A percentile compares a stretch with the other conserved stretches of the same genome.
Conservation (phyloP, 2,329 filamentous ascomycete species). For the Diplodia corticola region DNA sequence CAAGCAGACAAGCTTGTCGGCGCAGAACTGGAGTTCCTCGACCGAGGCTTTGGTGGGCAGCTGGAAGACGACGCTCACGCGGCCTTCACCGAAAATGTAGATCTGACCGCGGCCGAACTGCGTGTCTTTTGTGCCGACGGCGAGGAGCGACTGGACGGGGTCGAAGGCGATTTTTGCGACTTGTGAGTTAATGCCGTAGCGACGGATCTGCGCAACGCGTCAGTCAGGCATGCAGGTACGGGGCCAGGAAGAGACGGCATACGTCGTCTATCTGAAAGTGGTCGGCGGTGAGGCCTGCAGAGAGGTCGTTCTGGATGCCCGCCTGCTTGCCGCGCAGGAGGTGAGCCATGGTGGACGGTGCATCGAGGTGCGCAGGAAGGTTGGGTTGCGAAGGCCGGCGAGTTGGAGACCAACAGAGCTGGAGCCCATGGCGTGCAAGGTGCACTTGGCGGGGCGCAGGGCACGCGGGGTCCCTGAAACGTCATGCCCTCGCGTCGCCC, state of each 20-base stretch:
- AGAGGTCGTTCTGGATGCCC: conserved; percentile 89
- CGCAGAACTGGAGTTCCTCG: conserved; percentile 77
- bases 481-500: conserved; percentile 18
- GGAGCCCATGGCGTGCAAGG: conserved; percentile 6
- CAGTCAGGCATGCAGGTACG: conserved; percentile 27
- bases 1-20: conserved; percentile 79
- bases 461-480: conserved; percentile 19
- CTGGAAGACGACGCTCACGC: conserved; percentile 73
- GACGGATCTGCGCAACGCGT: conserved; percentile 54
- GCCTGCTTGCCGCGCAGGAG: conserved; percentile 92
- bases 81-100: conserved; percentile 80
- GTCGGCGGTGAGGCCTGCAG: conserved; percentile 73
- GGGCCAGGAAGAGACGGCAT: conserved; percentile 35
- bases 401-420: background rate
- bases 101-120: conserved; percentile 84
- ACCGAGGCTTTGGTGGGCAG: conserved; percentile 74
- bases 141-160: conserved; percentile 88
- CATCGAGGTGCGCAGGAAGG: conserved; percentile 5
- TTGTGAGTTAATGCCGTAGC: conserved; percentile 71
- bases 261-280: conserved; percentile 82
- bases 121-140: conserved; percentile 85
- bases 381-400: conserved; percentile 7
- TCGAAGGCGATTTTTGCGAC: conserved; percentile 84
- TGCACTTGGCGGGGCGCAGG: conserved; percentile 16
- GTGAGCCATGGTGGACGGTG: conserved; percentile 65